phyloP scores from a whole-genome alignment of 108 stramenopile genomes.

The Thalassiosira profunda region DNA sequence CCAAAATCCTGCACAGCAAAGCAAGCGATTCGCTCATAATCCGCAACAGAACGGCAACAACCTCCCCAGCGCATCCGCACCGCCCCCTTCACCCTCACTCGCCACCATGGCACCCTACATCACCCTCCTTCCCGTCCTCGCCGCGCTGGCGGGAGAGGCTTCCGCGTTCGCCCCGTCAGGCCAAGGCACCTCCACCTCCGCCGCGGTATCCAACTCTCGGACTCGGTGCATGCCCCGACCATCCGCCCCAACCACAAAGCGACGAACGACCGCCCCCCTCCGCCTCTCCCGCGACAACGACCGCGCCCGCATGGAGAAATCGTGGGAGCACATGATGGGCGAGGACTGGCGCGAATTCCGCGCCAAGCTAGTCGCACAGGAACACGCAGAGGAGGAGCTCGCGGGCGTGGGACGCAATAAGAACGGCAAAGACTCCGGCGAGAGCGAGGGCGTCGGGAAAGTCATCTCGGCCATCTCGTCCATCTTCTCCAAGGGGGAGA shows the following conservation, averaged over 20 bases:
- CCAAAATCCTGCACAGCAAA: too few species aligned
- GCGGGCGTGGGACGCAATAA: constrained; percentile 4
- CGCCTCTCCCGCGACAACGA: constrained; percentile 64
- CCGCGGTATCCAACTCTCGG: neutral
- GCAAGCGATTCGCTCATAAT: too few species aligned
- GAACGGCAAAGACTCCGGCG: constrained; percentile 3
- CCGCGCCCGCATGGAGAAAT: constrained; percentile 80
- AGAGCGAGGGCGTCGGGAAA: constrained; percentile 67
- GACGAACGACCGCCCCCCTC: neutral
- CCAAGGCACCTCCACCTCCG: neutral
- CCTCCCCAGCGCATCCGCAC: too few species aligned
- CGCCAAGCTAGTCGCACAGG: constrained; percentile 80
- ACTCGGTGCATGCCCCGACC: neutral
- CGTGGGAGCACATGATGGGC: constrained; percentile 82
- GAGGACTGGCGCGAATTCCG: constrained; percentile 90
- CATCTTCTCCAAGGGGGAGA: constrained; percentile 61
- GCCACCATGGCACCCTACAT: constrained; percentile 24
- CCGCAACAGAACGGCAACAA: too few species aligned
- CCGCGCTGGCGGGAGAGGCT: neutral
- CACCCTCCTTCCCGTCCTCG: constrained; percentile 1
- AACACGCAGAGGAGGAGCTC: constrained; percentile 48
- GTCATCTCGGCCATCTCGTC: constrained; percentile 76
- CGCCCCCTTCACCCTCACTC: neutral
- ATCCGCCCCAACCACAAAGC: neutral
- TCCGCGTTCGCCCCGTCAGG: constrained; percentile 7